Evolutionary conservation across 2,329 filamentous ascomycete species (phyloP).

Genomic region (Bipolaris gigantea): DNA sequence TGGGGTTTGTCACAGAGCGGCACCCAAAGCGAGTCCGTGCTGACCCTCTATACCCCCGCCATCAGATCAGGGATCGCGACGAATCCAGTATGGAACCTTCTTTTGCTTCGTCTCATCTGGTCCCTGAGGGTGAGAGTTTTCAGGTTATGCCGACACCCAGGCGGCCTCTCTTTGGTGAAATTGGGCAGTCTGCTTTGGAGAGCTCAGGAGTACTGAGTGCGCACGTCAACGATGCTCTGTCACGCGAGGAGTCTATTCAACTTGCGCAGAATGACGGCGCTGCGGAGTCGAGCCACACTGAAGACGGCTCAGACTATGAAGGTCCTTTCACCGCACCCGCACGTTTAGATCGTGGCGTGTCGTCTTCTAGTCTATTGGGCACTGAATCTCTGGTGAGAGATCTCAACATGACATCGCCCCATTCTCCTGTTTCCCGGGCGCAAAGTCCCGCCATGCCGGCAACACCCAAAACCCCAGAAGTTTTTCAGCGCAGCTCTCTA

Average conservation of each 20-base stretch:
- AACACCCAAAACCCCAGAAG: constrained; percentile 44
- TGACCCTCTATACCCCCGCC: constrained; percentile 42
- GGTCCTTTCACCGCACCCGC: constrained; percentile 21
- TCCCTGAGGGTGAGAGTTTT: constrained; percentile 37
- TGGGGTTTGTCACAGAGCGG: constrained; percentile 36
- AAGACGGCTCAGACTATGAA: constrained; percentile 14
- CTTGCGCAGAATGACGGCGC: constrained; percentile 2
- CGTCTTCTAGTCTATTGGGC: constrained; percentile 50
- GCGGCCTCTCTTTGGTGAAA: constrained; percentile 60
- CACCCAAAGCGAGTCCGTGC: constrained; percentile 52
- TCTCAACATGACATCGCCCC: constrained; percentile 52
- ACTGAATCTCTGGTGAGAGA: constrained; percentile 54
- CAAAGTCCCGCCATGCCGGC: constrained; percentile 43
- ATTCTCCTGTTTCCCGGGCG: constrained; percentile 43
- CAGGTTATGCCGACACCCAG: constrained; percentile 26
- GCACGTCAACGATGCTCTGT: constrained; percentile 37
- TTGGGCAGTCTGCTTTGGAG: constrained; percentile 57
- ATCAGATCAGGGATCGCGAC: constrained; percentile 43
- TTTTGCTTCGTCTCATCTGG: constrained; percentile 36
- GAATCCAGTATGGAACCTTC: constrained; percentile 46
- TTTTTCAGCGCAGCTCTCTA: constrained; percentile 40
- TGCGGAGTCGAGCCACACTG: constrained; percentile 12
- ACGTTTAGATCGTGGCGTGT: constrained; percentile 30
- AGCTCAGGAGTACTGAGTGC: constrained; percentile 54
- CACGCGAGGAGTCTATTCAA: constrained; percentile 18